Conservation (phyloP, 768 basidiomycete genomes). For the Leccinum barrowsii region DNA sequence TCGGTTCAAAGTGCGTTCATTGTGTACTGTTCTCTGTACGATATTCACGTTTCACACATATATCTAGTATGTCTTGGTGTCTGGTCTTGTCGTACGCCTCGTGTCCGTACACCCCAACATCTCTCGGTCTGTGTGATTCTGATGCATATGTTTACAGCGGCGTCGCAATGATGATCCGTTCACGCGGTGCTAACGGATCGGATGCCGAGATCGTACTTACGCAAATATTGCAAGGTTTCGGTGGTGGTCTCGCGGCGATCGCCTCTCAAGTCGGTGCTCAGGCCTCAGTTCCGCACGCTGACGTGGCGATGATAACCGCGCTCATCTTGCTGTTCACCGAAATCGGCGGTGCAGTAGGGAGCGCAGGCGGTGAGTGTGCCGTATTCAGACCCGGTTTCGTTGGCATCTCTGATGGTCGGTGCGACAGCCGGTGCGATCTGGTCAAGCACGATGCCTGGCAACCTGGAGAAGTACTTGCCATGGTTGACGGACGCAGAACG, state of each 20-base stretch:
- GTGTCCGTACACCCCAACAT: conserved; percentile 28
- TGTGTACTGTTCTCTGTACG: neutral
- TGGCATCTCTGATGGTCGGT: neutral
- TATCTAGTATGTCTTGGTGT: conserved; percentile 45
- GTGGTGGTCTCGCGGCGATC: conserved; percentile 66
- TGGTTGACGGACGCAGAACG: conserved; percentile 41
- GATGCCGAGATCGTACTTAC: conserved; percentile 57
- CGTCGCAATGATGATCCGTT: conserved; percentile 66
- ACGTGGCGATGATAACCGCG: conserved; percentile 66
- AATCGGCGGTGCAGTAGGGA: conserved; percentile 63
- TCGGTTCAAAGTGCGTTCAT: conserved; percentile 48
- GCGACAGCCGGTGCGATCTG: conserved; percentile 58
- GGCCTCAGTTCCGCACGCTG: conserved; percentile 59
- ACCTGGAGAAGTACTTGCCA: conserved; percentile 54
- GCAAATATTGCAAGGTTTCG: conserved; percentile 71
- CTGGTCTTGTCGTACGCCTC: conserved; percentile 57
- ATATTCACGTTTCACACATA: neutral
- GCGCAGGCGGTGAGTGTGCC: conserved; percentile 47
- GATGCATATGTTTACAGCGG: conserved; percentile 36
- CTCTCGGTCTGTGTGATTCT: neutral
- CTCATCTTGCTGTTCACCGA: conserved; percentile 67
- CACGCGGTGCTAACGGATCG: conserved; percentile 56
- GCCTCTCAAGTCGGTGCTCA: conserved; percentile 59
- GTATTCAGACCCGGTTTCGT: conserved; percentile 1
- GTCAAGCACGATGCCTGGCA: conserved; percentile 61